phyloP scores from a whole-genome alignment of 306 rosid species.

The Calophaca sinica region DNA sequence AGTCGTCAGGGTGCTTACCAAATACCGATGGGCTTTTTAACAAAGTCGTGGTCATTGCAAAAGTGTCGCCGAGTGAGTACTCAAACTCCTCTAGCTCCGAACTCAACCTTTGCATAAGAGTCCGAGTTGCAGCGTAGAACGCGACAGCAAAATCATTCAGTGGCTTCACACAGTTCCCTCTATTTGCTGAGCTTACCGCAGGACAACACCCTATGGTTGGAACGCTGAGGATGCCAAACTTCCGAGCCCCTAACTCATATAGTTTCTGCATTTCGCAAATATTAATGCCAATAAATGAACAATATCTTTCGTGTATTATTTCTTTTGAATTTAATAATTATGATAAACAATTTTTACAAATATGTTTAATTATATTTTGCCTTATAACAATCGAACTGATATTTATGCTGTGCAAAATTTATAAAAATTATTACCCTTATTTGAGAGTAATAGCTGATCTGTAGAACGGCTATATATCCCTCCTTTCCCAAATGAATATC shows the following conservation, averaged over 20 bases:
- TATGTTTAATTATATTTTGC: too few species aligned
- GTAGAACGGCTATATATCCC: constrained; percentile 22
- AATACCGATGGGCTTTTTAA: background rate
- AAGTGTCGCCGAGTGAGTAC: constrained; percentile 60
- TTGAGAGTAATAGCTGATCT: constrained; percentile 32
- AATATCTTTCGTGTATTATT: too few species aligned
- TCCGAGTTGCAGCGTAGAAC: constrained; percentile 25
- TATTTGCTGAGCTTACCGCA: constrained; percentile 1
- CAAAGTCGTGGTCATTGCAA: constrained; percentile 26
- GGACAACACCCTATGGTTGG: constrained; percentile 65
- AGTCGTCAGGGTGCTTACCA: constrained; percentile 41
- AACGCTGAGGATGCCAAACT: constrained; percentile 56
- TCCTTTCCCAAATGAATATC: background rate
- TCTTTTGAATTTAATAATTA: too few species aligned
- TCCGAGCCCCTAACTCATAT: constrained; percentile 58
- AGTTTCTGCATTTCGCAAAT: constrained; percentile 48
- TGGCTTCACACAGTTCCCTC: constrained; percentile 34
- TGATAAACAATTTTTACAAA: too few species aligned
- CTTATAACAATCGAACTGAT: too few species aligned
- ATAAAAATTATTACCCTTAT: constrained; percentile 39
- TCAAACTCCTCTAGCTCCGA: constrained; percentile 41
- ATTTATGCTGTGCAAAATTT: too few species aligned
- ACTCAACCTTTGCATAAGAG: constrained; percentile 46
- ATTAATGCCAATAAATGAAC: too few species aligned
- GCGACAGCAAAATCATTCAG: constrained; percentile 51